Evolutionary conservation across 106 monocot genomes (phyloP), one percentile per base, ranked within the genome.

Genomic region (Cymbidium sinense): DNA sequence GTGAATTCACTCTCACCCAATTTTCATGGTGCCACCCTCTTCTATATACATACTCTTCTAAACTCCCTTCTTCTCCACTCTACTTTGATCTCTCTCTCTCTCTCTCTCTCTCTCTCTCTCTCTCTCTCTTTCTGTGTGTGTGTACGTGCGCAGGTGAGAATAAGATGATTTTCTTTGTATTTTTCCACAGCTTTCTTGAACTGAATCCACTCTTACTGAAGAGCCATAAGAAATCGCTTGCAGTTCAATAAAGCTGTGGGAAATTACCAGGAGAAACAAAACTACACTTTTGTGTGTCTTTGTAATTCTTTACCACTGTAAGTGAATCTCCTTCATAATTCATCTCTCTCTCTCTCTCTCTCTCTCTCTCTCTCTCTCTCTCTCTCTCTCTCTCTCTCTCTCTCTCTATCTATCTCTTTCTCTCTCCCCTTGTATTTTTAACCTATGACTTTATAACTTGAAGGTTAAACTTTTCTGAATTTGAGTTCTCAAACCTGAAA

Each of bases 241-340:
- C 93, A 80, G 95, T 96, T 95, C 95, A 96, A 93, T 87, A 93
- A 91, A 91, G 93, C 93, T 96, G 95, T 91, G 95, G 95, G 89
- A 96, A 96, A 90, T 79, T 85, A 83, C 88, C 87, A 76, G 33
- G 87, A 90, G 88, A 84, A 81, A 64, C 87, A 1, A 6, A 41
- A 41, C 41, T 41, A 7, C 41, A 4, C 5, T 6, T 41, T 41
- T 41, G 41, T 9, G 41, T 0, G 9, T 41, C 41, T n/a, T 9
- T 6, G 27, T 70, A 58, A 43, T 11, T 50, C 13, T 31, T 15
- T 11, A 2, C 12, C 47, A 28, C 44, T 44, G 91, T 90, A 79
- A 92, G 92, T 95, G 92, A 92, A 92, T n/a, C 23, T 41, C 25
- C 15, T 29, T 50, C 50, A n/a, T n/a, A n/a, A n/a, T n/a, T n/a